Conservation (phyloP, 1,284 basidiomycete species). For the Volvariella volvacea region DNA sequence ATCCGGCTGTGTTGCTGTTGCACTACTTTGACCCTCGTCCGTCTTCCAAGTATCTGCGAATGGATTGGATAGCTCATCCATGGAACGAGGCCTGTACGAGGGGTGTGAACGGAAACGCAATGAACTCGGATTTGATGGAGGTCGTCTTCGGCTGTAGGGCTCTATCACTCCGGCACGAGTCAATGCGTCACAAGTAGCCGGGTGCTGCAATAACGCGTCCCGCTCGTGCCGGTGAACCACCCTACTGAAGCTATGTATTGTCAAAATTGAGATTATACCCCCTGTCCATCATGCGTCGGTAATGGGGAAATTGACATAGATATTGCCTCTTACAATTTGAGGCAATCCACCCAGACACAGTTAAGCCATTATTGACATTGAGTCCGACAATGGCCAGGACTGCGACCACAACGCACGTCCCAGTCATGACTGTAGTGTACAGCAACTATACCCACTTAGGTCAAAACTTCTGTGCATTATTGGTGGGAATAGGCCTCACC, state of each 20-base stretch:
- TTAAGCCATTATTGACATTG: conserved; percentile 35
- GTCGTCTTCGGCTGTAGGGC: conserved; percentile 7
- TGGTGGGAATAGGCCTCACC: conserved; percentile 26
- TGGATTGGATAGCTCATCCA: conserved; percentile 19
- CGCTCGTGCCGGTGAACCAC: conserved; percentile 59
- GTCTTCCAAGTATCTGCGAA: conserved; percentile 23
- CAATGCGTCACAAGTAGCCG: conserved; percentile 30
- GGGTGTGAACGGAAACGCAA: conserved; percentile 8
- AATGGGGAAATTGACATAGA: conserved; percentile 1
- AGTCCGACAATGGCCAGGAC: conserved; percentile 46
- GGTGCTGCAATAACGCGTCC: conserved; percentile 47
- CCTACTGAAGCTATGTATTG: conserved; percentile 55
- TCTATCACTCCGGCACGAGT: conserved; percentile 14
- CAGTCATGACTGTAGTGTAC: conserved; percentile 51
- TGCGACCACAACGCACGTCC: conserved; percentile 41
- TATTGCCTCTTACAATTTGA: conserved; percentile 44
- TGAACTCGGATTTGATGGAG: conserved; percentile 6
- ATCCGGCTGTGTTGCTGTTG: conserved; percentile 14
- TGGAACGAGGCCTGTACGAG: conserved; percentile 7
- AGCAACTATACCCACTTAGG: conserved; percentile 30
- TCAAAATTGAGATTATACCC: conserved; percentile 50
- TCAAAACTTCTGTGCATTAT: not conserved
- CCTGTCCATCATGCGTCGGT: conserved; percentile 26
- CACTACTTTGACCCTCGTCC: conserved; percentile 2
- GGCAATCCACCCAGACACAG: conserved; percentile 45